These are phyloP conservation scores for Elongisporangium prolatum DNA, from an alignment of 352 stramenopile genomes.

Conservation along the genomic window DNA sequence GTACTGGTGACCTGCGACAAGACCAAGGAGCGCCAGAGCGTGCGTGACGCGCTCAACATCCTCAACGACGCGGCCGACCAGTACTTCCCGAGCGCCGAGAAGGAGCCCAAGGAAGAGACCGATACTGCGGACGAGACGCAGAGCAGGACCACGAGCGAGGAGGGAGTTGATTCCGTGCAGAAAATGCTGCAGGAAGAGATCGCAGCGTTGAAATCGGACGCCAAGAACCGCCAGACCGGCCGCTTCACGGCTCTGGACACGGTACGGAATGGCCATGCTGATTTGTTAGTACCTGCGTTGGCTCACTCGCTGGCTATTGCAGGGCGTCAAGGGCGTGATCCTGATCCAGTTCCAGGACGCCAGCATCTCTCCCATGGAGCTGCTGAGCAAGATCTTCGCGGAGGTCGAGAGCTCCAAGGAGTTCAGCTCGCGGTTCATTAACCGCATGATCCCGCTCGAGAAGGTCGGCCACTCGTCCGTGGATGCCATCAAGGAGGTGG, in stretches of 20 bases:
- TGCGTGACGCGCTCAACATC: constrained; percentile 67
- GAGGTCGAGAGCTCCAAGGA: constrained; percentile 59
- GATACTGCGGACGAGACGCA: constrained; percentile 9
- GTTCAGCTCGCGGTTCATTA: constrained; percentile 72
- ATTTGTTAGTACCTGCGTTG: not conserved
- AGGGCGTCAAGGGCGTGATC: constrained; percentile 66
- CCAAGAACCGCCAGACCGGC: constrained; percentile 52
- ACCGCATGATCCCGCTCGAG: constrained; percentile 71
- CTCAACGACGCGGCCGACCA: constrained; percentile 71
- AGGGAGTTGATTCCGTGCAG: constrained; percentile 59
- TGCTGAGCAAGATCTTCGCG: constrained; percentile 59
- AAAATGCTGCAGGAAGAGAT: constrained; percentile 72
- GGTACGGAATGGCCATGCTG: not conserved
- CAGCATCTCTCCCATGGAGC: constrained; percentile 31
- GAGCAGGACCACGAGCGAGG: no score
- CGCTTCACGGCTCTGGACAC: constrained; percentile 71
- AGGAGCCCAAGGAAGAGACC: constrained; percentile 12
- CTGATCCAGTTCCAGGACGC: constrained; percentile 62
- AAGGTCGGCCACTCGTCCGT: constrained; percentile 57
- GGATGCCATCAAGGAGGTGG: constrained; percentile 53
- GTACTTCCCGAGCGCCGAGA: constrained; percentile 29
- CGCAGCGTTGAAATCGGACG: constrained; percentile 45
- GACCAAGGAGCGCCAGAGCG: constrained; percentile 70
- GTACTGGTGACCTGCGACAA: constrained; percentile 75
- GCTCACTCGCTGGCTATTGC: not conserved